These are phyloP conservation scores for Microcyclospora pomicola DNA, from an alignment of 2,329 filamentous ascomycete species.

Conservation along the genomic window DNA sequence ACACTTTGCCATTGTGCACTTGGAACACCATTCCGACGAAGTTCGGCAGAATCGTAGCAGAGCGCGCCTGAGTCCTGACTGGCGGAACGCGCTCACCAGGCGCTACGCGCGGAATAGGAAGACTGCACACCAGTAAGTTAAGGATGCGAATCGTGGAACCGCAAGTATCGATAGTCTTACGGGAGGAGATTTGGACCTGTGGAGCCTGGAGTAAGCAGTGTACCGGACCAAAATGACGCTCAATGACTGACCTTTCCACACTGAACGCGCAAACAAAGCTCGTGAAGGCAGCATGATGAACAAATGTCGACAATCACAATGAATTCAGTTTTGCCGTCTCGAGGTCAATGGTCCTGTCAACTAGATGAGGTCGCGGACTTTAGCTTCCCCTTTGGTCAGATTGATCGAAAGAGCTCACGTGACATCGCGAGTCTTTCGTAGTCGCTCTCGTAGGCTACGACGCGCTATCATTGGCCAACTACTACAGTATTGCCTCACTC, in stretches of 20 bases:
- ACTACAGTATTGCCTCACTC: too few relatives aligned
- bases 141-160: neutral
- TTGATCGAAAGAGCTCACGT: too few relatives aligned
- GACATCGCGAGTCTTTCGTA: too few relatives aligned
- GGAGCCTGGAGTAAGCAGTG: constrained; percentile 7
- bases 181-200: constrained; percentile 56
- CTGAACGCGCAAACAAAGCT: constrained; percentile 48
- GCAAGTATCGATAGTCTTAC: constrained; percentile 38
- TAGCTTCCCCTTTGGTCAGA: too few relatives aligned
- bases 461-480: too few relatives aligned
- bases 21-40: constrained; percentile 84
- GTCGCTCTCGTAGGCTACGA: too few relatives aligned
- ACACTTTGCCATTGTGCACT: constrained; percentile 82
- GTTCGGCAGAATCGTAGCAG: constrained; percentile 80
- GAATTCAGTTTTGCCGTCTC: too few relatives aligned
- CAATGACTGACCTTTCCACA: constrained; percentile 63
- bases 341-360: too few relatives aligned
- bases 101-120: constrained; percentile 49
- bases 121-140: constrained; percentile 25
- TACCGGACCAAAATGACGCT: neutral
- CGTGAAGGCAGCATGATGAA: constrained; percentile 16
- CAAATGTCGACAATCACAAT: too few relatives aligned
- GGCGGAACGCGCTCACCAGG: constrained; percentile 52
- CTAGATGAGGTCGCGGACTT: too few relatives aligned
- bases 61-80: constrained; percentile 74